Evolutionary conservation across 2,329 filamentous ascomycete genomes (phyloP).

Genomic region (Fusarium napiforme): DNA sequence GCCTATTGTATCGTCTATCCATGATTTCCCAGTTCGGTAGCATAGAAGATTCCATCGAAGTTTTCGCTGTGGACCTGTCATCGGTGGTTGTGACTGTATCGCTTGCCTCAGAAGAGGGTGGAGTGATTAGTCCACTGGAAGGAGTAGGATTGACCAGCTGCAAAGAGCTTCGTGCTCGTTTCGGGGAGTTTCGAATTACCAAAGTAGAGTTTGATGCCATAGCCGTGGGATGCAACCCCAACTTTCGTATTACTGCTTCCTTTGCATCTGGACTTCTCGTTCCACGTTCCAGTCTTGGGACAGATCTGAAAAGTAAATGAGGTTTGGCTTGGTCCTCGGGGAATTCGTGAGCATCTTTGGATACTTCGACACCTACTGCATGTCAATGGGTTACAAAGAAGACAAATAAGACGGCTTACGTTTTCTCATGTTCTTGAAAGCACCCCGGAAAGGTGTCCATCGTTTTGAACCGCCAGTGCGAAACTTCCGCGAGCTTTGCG

Average conservation of each 20-base stretch:
- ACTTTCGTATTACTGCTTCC: slow-evolving; percentile 40
- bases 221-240: slow-evolving; percentile 42
- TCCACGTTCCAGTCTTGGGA: slow-evolving; percentile 8
- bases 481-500: slow-evolving; percentile 35
- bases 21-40: slow-evolving; percentile 35
- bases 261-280: slow-evolving; percentile 37
- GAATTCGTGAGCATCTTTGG: slow-evolving; percentile 15
- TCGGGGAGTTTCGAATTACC: slow-evolving; percentile 39
- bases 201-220: slow-evolving; percentile 45
- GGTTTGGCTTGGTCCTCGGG: slow-evolving; percentile 4
- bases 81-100: slow-evolving; percentile 39
- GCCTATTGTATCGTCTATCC: slow-evolving; percentile 44
- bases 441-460: slow-evolving; percentile 51
- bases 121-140: slow-evolving; percentile 37
- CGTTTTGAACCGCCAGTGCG: slow-evolving; percentile 46
- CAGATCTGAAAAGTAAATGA: not conserved
- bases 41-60: slow-evolving; percentile 49
- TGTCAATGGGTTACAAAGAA: not conserved
- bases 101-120: slow-evolving; percentile 44
- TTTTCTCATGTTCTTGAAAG: slow-evolving; percentile 48
- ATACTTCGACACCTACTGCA: slow-evolving; percentile 41
- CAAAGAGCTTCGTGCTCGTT: slow-evolving; percentile 41
- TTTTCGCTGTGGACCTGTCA: slow-evolving; percentile 48
- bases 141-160: slow-evolving; percentile 35
- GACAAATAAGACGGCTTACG: slow-evolving; percentile 21